These are phyloP conservation scores for Podaxis sp. DNA, from an alignment of 768 basidiomycete genomes.

Conservation along the genomic window DNA sequence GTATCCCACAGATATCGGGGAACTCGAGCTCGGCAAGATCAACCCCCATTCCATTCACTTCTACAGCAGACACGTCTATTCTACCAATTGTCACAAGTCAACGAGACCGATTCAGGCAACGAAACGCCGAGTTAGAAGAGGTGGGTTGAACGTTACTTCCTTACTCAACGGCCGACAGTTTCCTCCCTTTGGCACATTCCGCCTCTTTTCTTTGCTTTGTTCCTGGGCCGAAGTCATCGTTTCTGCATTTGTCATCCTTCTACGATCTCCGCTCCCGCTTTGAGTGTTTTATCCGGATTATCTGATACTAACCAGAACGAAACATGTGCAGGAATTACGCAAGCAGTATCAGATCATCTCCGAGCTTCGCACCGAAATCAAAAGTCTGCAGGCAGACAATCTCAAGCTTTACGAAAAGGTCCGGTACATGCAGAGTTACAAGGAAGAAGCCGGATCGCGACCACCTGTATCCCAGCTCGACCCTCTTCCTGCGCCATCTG, in stretches of 20 bases:
- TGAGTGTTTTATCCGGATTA: not conserved
- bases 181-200: not conserved
- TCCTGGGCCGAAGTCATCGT: not conserved
- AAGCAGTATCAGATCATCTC: conserved; percentile 95
- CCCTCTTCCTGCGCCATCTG: conserved; percentile 54
- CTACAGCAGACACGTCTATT: conserved; percentile 88
- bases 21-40: conserved; percentile 39
- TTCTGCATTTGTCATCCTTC: conserved; percentile 1
- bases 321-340: conserved; percentile 71
- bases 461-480: conserved; percentile 62
- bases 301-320: conserved; percentile 5
- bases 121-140: conserved; percentile 97
- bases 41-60: conserved; percentile 69
- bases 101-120: conserved; percentile 94
- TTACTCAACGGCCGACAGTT: not conserved
- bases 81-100: conserved; percentile 98
- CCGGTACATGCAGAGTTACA: conserved; percentile 96
- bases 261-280: not conserved
- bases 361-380: conserved; percentile 90
- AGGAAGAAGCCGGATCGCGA: conserved; percentile 64
- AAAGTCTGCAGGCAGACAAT: conserved; percentile 91
- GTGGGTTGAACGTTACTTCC: conserved; percentile 37
- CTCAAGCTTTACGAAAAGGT: conserved; percentile 99
- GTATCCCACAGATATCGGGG: conserved; percentile 12
- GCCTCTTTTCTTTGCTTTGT: not conserved